A percentile compares a stretch with the other conserved stretches of the same genome.
These are phyloP conservation scores for Filobasidium wieringae DNA, from an alignment of 768 basidiomycete genomes.

Conservation along the genomic window DNA sequence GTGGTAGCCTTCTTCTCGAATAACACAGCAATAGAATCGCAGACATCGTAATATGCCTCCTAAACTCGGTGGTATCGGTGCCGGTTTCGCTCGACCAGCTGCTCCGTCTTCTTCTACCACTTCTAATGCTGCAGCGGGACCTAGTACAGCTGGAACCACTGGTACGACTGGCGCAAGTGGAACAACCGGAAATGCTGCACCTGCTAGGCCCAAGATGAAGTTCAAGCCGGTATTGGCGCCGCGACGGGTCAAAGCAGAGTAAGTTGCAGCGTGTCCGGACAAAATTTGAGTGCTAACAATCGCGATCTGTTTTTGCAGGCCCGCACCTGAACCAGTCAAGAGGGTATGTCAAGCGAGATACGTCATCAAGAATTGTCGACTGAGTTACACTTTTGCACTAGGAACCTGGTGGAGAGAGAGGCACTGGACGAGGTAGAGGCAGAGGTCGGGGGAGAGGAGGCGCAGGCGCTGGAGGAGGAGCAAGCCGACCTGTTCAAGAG, in stretches of 20 bases:
- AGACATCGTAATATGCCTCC: neutral
- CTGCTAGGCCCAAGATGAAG: slow-evolving; percentile 11
- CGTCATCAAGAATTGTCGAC: neutral
- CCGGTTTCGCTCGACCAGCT: neutral
- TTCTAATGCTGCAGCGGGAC: slow-evolving; percentile 1
- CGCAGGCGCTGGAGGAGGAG: neutral
- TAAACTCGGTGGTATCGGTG: neutral
- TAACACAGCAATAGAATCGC: too few relatives aligned
- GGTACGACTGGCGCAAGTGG: neutral
- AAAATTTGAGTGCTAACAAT: neutral
- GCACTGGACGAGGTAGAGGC: slow-evolving; percentile 11
- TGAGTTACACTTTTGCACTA: neutral
- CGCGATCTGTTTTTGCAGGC: neutral
- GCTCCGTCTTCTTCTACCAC: neutral
- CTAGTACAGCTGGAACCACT: neutral
- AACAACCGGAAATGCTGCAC: neutral
- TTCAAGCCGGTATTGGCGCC: slow-evolving; percentile 14
- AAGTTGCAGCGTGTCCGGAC: neutral
- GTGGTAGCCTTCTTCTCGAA: too few relatives aligned
- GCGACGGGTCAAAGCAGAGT: slow-evolving; percentile 13
- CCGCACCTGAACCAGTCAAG: neutral
- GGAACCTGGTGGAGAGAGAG: slow-evolving; percentile 12
- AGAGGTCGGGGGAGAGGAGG: slow-evolving; percentile 11
- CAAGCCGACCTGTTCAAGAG: slow-evolving; percentile 1
- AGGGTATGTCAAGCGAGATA: neutral